Conservation (phyloP, 208 protist species). For the Porcisia hertigi region DNA sequence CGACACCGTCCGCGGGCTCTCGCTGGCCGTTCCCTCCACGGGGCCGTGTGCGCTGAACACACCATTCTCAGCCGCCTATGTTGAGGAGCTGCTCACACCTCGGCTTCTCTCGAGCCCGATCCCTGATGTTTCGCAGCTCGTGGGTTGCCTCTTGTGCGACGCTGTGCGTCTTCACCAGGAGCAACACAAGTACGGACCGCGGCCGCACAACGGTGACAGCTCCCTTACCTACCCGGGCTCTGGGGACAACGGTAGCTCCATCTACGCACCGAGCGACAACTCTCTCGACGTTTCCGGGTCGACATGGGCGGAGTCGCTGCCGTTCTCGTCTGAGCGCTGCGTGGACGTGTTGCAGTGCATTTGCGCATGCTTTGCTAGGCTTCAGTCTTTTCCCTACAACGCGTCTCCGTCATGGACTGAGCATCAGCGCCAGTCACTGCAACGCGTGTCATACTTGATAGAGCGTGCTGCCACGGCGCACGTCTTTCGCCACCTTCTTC, state of each 20-base stretch:
- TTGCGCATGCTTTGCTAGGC: constrained; percentile 43
- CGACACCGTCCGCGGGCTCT: constrained; percentile 13
- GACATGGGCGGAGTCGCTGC: constrained; percentile 21
- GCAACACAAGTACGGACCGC: neutral
- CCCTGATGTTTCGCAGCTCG: constrained; percentile 58
- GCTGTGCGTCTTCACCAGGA: constrained; percentile 41
- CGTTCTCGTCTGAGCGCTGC: constrained; percentile 37
- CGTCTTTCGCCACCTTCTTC: constrained; percentile 49
- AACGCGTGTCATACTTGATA: constrained; percentile 46
- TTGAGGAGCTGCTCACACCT: constrained; percentile 47
- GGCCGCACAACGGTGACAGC: constrained; percentile 1
- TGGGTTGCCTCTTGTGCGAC: constrained; percentile 68
- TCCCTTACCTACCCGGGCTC: neutral
- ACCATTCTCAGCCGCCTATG: constrained; percentile 34
- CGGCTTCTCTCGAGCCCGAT: constrained; percentile 50
- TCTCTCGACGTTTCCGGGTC: neutral
- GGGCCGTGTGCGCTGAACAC: constrained; percentile 5
- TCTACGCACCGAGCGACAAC: neutral
- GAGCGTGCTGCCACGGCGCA: constrained; percentile 57
- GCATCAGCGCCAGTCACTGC: constrained; percentile 23
- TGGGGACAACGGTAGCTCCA: no score
- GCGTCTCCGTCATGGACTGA: neutral
- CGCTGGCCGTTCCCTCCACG: neutral
- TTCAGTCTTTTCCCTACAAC: constrained; percentile 2
- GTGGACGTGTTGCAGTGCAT: constrained; percentile 55